Base-by-base conservation (phyloP, 257 asterid genomes). In the Fraxinus quadrangulata region DNA sequence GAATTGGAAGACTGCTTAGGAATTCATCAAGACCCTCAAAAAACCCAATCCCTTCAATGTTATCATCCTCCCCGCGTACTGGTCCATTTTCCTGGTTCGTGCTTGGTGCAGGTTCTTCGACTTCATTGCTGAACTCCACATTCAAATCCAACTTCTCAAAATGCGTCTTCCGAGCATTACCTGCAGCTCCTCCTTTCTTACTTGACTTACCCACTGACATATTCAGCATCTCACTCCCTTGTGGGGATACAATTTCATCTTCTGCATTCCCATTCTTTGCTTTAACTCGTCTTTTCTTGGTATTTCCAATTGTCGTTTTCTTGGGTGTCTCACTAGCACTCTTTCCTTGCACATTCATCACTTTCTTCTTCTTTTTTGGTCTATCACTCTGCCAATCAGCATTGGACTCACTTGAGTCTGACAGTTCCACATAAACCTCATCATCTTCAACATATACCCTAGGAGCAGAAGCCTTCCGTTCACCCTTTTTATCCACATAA, bases 1-100 rank as follows among this genome's bases (percentile, higher is more conserved):
- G 89, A 76, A 85, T 86, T 1, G 96, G 94, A 75, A 88, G 92
- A 85, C 86, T 86, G 80, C 85, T 86, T 31, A 92, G 86, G 83
- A 85, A 91, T 67, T 92, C 97, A 73, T 91, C 97, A 77, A 92
- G 96, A 67, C 97, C 96, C 85, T 92, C 97, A 39, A 92, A 92
- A 47, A 91, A 90, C 42, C 87, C 95, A 70, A 70, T 74, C 40
- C 94, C 97, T 79, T 90, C 97, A 68, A 90, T 85, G 69, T 81
- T 88, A 67, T 88, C 94, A 74, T 89, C 95, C 80, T 79, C 90
- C 5, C 89, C 87, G 3, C 85, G 86, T 16, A 87, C 90, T 63
- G 83, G 71, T 69, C 83, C 94, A 77, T 80, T 82, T 14, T 75
- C 91, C 66, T 79, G 87, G 72, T 70, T 80, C 80, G 71, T 69